These are phyloP conservation scores for Betula pendula DNA, from an alignment of 306 rosid species.

Conservation along the genomic window DNA sequence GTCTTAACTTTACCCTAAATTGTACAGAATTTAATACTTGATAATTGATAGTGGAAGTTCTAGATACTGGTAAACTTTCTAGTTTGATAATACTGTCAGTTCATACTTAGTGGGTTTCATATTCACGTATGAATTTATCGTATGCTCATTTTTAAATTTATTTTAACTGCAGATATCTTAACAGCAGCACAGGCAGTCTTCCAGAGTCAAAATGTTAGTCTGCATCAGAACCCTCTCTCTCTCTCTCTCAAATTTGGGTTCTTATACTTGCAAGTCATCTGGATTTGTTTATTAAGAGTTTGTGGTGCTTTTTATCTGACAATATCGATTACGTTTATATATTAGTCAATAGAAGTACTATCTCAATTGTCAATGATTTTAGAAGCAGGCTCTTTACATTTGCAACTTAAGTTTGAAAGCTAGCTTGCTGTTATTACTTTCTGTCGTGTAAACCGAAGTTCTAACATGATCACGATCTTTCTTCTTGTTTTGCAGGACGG, in stretches of 20 bases:
- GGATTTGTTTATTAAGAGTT: conserved; percentile 4
- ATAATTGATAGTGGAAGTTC: neutral
- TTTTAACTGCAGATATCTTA: conserved; percentile 71
- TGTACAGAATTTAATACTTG: neutral
- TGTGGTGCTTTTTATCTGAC: neutral
- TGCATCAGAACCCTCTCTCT: conserved; percentile 11
- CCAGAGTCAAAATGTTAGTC: conserved; percentile 78
- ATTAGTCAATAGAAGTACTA: neutral
- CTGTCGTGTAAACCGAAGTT: neutral
- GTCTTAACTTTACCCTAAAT: neutral
- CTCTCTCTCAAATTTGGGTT: conserved; percentile 2
- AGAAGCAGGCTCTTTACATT: neutral
- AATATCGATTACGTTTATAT: conserved; percentile 10
- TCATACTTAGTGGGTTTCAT: neutral
- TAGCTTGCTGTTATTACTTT: neutral
- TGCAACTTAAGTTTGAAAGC: neutral
- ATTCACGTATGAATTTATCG: conserved; percentile 1
- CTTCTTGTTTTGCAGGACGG: conserved; percentile 68
- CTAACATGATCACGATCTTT: conserved; percentile 16
- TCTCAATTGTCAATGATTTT: conserved; percentile 14
- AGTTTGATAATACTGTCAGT: neutral
- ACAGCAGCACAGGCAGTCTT: conserved; percentile 72
- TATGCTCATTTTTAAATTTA: conserved; percentile 24
- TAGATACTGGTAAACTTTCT: neutral
- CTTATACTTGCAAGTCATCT: neutral